Base-by-base conservation (phyloP, 148 eudicot genomes). In the Rheum nobile region DNA sequence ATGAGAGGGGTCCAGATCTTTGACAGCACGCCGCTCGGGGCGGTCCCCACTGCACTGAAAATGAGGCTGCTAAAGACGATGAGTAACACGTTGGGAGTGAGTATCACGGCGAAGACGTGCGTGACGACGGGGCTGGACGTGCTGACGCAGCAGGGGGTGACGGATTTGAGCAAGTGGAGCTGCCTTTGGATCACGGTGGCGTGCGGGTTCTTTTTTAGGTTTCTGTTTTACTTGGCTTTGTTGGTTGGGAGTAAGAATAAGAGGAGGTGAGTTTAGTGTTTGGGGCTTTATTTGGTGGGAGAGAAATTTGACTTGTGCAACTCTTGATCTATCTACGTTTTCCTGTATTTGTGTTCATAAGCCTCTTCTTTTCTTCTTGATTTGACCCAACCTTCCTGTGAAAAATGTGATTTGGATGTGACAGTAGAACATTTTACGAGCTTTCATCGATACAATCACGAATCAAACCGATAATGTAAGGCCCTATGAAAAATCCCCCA, bases 181-280 rank as follows among this genome's bases (percentile, higher is more conserved):
- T 79, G 78, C 29, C 13, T 79, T 22, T 75, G 50, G 72, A 71
- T 79, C 34, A 75, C 81, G 28, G 31, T 79, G 43, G 72, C 74
- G 35, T 75, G 78, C 71, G 81, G 81, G 0, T 59, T 79, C 34
- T 71, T 61, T 52, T 79, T 71, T 50, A 75, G 81, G 72, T 70
- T 71, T 52, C 29, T 75, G 67, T 75, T 57, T 65, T 79, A 79
- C 70, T 39, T 79, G 21, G 57, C 78, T 71, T 63, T 79, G 72
- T 71, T 79, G 72, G 10, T 79, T 31, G 78, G 75, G 48, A 79
- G 73, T 59, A 75, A 79, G 38, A 71, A 75, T 41, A 79, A 71
- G 78, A 71, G 81, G 52, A 61, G 70, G 70, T 74, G 7, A 59
- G 1, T n/a, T 35, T 35, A 35, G 4, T 35, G 2, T 6, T 29